Conservation (phyloP, 2,329 filamentous ascomycete species). For the Fusarium sp. region DNA sequence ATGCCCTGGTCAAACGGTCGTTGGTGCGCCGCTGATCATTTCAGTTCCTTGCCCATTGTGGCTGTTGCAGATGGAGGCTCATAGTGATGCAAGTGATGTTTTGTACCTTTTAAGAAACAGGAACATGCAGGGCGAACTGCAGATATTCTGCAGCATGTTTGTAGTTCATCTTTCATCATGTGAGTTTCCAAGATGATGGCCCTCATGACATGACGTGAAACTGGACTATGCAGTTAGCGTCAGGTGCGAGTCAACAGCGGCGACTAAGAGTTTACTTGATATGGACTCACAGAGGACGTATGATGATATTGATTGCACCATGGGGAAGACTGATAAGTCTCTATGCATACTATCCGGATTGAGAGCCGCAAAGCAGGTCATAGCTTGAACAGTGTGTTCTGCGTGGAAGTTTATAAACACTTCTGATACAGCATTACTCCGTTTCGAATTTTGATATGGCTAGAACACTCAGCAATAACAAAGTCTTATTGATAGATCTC, state of each 20-base stretch:
- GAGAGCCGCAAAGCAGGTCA: background rate
- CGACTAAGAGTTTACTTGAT: background rate
- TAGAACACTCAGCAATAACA: background rate
- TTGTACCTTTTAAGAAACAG: background rate
- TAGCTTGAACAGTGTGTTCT: background rate
- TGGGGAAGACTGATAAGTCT: background rate
- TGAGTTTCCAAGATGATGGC: background rate
- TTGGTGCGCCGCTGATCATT: constrained; percentile 32
- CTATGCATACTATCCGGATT: background rate
- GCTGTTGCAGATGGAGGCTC: constrained; percentile 2
- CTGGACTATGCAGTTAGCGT: constrained; percentile 4
- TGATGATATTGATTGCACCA: background rate
- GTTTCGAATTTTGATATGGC: background rate
- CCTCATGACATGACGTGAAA: constrained; percentile 1
- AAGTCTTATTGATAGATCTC: background rate
- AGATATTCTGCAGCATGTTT: background rate
- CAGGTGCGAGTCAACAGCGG: background rate
- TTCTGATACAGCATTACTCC: background rate
- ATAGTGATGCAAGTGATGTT: background rate
- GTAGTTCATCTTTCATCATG: background rate
- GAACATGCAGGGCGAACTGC: background rate
- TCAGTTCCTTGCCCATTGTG: constrained; percentile 7
- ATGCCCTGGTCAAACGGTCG: constrained; percentile 28
- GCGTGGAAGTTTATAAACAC: background rate
- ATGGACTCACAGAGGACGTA: background rate